Base-by-base conservation (phyloP, 495 filamentous ascomycete genomes). In the Tuber melanosporum region DNA sequence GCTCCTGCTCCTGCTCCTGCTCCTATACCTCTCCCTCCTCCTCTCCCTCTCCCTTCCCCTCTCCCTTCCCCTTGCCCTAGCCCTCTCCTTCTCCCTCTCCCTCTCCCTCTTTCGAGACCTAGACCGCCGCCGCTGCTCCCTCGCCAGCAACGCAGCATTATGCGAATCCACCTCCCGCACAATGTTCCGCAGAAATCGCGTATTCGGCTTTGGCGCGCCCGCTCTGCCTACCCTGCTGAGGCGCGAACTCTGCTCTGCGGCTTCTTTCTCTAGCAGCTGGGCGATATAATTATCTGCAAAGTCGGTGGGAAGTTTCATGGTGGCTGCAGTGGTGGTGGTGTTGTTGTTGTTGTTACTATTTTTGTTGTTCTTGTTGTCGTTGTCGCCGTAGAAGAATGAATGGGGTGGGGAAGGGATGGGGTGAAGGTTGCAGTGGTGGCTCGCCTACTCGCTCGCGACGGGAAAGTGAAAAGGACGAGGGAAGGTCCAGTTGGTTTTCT, bases 101-200 rank as follows among this genome's bases (percentile, higher is more conserved):
- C n/a, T 66, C 41, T 73, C 78, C 9, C 73, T 71, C 52, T 26
- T 26, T 10, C 3, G 52, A 62, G 52, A 62, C 52, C 52, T 62
- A 12, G 52, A 62, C n/a, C 42, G 22, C 46, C 42, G 47, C 36
- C 52, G n/a, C 62, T 57, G 45, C 41, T 71, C 57, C 79, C 92
- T 97, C 0, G 91, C 93, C 62, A 91, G 89, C 74, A 98, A 86
- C 9, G 94, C 92, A 19, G 92, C 89, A 88, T 99, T 99, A 84
- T 99, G 95, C 73, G 80, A 92, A 77, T 95, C 92, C 1, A 93
- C 95, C 75, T 96, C 92, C 76, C 91, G 91, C 79, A 99, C 92
- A 73, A 98, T 92, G 78, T 95, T 92, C 42, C 91, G 89, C 19
- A 99, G 86, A 80, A 98, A 98, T 69, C 92, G 87, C 0, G 92